Percentiles rank a stretch among this genome's conserved stretches.
Conservation (phyloP, 495 filamentous ascomycete genomes). For the Pyrenula aspistea region DNA sequence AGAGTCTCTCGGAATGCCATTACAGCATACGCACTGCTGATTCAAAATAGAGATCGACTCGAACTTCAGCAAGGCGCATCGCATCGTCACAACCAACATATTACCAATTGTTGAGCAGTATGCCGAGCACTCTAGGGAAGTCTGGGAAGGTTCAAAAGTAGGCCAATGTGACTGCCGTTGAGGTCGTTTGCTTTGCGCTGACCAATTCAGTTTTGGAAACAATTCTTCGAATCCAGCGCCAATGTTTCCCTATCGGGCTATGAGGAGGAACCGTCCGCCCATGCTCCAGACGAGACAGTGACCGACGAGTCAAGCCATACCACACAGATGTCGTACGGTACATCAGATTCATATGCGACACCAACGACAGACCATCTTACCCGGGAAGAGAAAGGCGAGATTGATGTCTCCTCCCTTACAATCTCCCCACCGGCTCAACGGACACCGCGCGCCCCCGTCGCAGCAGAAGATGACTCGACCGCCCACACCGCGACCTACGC, state of each 20-base stretch:
- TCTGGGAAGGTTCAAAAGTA: conserved; percentile 96
- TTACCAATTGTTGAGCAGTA: conserved; percentile 94
- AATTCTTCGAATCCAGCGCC: conserved; percentile 97
- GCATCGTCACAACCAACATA: conserved; percentile 89
- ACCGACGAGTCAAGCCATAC: conserved; percentile 39
- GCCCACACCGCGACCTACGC: conserved; percentile 37
- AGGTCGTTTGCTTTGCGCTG: background rate
- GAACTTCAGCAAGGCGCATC: conserved; percentile 94
- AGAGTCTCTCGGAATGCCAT: conserved; percentile 6
- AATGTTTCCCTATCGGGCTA: conserved; percentile 97
- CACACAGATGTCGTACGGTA: conserved; percentile 30
- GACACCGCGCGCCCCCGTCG: conserved; percentile 38
- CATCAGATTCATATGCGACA: conserved; percentile 22
- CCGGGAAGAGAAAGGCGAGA: conserved; percentile 30
- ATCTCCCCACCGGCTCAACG: conserved; percentile 34
- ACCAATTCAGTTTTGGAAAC: conserved; percentile 85
- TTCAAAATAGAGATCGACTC: conserved; percentile 74
- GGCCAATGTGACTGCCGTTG: background rate
- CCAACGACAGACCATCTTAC: conserved; percentile 19
- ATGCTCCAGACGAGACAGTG: conserved; percentile 35
- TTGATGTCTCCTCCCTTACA: conserved; percentile 38
- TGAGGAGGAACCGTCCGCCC: conserved; percentile 55
- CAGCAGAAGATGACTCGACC: conserved; percentile 16
- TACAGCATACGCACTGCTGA: conserved; percentile 8
- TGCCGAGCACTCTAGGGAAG: conserved; percentile 80